phyloP scores from a whole-genome alignment of 1,284 basidiomycete genomes.

The Xanthoconium separans region DNA sequence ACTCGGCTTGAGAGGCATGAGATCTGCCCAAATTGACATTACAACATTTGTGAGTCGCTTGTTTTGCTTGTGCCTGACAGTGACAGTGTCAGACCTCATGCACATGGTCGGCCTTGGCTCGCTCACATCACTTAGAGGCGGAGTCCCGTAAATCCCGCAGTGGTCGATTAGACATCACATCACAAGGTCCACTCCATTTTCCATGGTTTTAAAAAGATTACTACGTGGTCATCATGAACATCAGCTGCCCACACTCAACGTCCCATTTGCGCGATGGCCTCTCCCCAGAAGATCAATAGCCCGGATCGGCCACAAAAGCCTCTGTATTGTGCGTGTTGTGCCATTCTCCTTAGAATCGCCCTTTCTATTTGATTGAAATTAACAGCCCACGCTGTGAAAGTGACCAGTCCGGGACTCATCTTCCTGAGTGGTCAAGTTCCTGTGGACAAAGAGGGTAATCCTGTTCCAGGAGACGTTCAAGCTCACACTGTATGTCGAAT shows the following conservation, averaged over 20 bases:
- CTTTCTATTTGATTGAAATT: background rate
- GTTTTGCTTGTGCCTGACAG: too few species aligned
- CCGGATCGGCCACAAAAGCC: slow-evolving; percentile 40
- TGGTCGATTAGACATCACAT: slow-evolving; percentile 1
- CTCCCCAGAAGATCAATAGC: slow-evolving; percentile 52
- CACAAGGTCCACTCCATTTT: background rate
- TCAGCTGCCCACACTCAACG: background rate
- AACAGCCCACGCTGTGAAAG: slow-evolving; percentile 55
- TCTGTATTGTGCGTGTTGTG: slow-evolving; percentile 46
- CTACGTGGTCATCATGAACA: slow-evolving; percentile 3
- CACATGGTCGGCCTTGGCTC: background rate
- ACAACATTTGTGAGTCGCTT: too few species aligned
- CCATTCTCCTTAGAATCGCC: background rate
- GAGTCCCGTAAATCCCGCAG: background rate
- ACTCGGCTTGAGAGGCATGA: too few species aligned
- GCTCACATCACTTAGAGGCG: background rate
- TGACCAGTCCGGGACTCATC: slow-evolving; percentile 45
- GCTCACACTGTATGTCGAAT: slow-evolving; percentile 51
- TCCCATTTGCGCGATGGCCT: slow-evolving; percentile 33
- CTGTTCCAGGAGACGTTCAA: slow-evolving; percentile 52
- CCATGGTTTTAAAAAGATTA: background rate
- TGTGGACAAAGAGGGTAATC: slow-evolving; percentile 43
- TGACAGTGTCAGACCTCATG: background rate
- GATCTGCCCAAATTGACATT: too few species aligned
- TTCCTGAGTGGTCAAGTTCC: slow-evolving; percentile 62